Conservation (phyloP, 768 basidiomycete species). For the Suillus decipiens region DNA sequence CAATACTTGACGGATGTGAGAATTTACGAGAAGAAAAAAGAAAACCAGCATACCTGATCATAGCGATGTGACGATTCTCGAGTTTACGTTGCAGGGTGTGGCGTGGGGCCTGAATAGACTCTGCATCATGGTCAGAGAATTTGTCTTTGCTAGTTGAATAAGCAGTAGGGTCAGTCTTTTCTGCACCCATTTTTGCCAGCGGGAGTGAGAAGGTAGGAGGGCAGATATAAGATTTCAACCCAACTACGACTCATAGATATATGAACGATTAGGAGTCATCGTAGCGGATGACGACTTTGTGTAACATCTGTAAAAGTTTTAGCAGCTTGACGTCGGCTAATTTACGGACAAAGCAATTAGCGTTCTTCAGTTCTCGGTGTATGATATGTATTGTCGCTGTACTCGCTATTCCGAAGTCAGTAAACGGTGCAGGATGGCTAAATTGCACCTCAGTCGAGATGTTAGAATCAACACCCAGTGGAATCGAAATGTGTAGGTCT, state of each 20-base stretch:
- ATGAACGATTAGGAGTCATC: too few relatives aligned
- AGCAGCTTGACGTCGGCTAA: too few relatives aligned
- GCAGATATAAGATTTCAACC: not conserved
- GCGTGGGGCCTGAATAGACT: slow-evolving; percentile 11
- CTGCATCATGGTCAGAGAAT: slow-evolving; percentile 24
- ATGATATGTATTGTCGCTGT: too few relatives aligned
- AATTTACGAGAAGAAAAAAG: not conserved
- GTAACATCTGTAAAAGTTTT: too few relatives aligned
- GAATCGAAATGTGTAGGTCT: too few relatives aligned
- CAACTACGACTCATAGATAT: not conserved
- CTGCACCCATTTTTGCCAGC: slow-evolving; percentile 18
- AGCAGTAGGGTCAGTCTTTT: slow-evolving; percentile 19
- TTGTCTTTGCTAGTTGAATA: slow-evolving; percentile 6
- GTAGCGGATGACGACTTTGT: too few relatives aligned
- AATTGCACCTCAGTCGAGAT: too few relatives aligned
- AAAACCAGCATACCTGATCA: slow-evolving; percentile 60
- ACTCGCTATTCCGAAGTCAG: too few relatives aligned
- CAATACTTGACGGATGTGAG: slow-evolving; percentile 45
- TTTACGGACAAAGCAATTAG: too few relatives aligned
- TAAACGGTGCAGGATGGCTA: too few relatives aligned
- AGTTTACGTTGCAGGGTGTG: slow-evolving; percentile 54
- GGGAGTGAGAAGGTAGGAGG: not conserved
- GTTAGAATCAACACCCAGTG: too few relatives aligned
- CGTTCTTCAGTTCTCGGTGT: too few relatives aligned
- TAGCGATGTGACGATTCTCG: slow-evolving; percentile 78